A percentile compares a stretch with the other conserved stretches of the same genome.
These are phyloP conservation scores for Lasiosphaeria hispida DNA, from an alignment of 495 filamentous ascomycete genomes.

Conservation along the genomic window DNA sequence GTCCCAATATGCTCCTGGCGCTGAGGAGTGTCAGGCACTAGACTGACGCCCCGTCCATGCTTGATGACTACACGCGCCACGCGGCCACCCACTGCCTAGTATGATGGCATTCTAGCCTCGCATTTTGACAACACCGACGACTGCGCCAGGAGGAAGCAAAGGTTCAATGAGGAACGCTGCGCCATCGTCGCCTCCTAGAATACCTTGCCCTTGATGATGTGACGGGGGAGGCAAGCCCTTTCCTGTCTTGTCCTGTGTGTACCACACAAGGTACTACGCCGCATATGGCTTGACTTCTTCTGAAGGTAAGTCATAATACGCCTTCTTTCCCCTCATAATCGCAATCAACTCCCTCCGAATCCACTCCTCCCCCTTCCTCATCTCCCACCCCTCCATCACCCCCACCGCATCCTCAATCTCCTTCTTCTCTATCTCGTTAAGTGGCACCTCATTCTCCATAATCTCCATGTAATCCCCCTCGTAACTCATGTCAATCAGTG, in stretches of 20 bases:
- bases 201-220: not conserved
- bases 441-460: not conserved
- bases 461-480: constrained; percentile 5
- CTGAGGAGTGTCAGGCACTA: too few species aligned
- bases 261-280: not conserved
- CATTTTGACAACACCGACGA: too few species aligned
- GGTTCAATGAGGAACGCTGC: too few species aligned
- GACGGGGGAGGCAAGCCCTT: not conserved
- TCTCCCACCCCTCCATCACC: not conserved
- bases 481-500: not conserved
- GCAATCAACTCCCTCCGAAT: not conserved
- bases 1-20: too few species aligned
- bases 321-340: not conserved
- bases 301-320: not conserved
- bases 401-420: constrained; percentile 3
- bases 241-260: not conserved
- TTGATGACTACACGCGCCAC: too few species aligned
- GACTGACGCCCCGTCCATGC: too few species aligned
- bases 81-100: too few species aligned
- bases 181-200: not conserved
- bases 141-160: too few species aligned
- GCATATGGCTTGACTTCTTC: constrained; percentile 1
- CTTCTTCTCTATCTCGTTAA: not conserved
- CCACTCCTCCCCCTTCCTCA: constrained; percentile 4
- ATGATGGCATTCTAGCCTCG: too few species aligned